phyloP scores from a whole-genome alignment of 768 basidiomycete species.

The Astraeus odoratus region DNA sequence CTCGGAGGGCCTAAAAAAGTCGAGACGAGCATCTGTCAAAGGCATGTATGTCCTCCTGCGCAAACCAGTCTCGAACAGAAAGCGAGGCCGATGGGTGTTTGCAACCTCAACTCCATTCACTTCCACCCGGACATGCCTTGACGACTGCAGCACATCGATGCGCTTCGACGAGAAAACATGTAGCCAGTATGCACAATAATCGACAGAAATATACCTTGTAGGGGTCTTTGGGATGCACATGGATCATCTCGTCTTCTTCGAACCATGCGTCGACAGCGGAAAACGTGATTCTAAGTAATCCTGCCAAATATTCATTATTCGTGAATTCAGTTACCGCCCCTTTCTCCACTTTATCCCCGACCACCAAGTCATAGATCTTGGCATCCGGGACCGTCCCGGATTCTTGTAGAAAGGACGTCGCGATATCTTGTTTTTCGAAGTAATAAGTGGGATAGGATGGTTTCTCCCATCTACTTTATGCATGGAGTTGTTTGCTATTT shows the following conservation, averaged over 20 bases:
- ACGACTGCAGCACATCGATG: constrained; percentile 53
- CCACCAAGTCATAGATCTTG: constrained; percentile 40
- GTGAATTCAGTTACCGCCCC: constrained; percentile 33
- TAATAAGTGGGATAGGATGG: constrained; percentile 49
- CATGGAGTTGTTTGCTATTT: neutral
- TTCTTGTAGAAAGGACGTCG: constrained; percentile 33
- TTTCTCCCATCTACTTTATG: constrained; percentile 44
- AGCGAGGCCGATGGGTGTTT: constrained; percentile 44
- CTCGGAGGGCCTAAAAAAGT: constrained; percentile 42
- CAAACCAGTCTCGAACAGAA: constrained; percentile 54
- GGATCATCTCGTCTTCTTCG: constrained; percentile 61
- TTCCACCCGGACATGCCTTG: constrained; percentile 54
- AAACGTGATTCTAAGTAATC: constrained; percentile 45
- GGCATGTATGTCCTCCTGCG: constrained; percentile 57
- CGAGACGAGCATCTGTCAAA: constrained; percentile 45
- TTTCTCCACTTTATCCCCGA: constrained; percentile 32
- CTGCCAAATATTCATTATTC: constrained; percentile 33
- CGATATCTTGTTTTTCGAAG: constrained; percentile 41
- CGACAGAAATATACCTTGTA: constrained; percentile 44
- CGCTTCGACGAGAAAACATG: constrained; percentile 33
- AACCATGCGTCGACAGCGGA: constrained; percentile 55
- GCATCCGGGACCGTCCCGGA: constrained; percentile 23
- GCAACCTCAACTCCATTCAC: constrained; percentile 57
- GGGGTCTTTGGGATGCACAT: constrained; percentile 57
- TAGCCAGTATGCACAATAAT: neutral